Percentiles rank a stretch among this genome's conserved stretches.
phyloP scores from a whole-genome alignment of 345 rosid genomes.

The Heritiera fomes region DNA sequence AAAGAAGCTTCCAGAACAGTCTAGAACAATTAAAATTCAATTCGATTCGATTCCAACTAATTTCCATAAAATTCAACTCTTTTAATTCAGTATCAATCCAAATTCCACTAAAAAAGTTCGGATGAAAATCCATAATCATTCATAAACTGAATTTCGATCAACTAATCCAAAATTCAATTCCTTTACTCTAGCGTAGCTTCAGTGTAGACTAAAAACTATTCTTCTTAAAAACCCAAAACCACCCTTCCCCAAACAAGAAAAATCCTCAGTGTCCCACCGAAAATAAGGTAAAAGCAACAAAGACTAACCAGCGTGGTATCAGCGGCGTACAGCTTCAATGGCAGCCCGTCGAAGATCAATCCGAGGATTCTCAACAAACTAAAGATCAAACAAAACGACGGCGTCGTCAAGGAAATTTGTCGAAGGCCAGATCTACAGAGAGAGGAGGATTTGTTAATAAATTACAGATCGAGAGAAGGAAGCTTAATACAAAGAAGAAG shows the following conservation, averaged over 20 bases:
- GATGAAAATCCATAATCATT: neutral
- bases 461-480: slow-evolving; percentile 12
- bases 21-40: slow-evolving; percentile 5
- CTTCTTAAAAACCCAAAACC: neutral
- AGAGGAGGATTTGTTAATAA: neutral
- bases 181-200: neutral
- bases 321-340: neutral
- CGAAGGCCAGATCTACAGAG: neutral
- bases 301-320: neutral
- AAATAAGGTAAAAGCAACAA: too few relatives aligned
- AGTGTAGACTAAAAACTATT: neutral
- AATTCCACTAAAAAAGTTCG: neutral
- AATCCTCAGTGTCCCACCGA: neutral
- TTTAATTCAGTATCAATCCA: neutral
- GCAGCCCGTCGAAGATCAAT: neutral
- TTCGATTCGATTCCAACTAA: slow-evolving; percentile 1
- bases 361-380: neutral
- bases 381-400: neutral
- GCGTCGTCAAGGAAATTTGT: neutral
- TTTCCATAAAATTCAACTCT: neutral
- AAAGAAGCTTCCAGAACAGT: neutral
- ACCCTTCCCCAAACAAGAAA: neutral
- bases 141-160: slow-evolving; percentile 4
- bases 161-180: slow-evolving; percentile 9
- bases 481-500: neutral